phyloP scores from a whole-genome alignment of 2,329 filamentous ascomycete genomes.

The Xylariomycetidae sp. region DNA sequence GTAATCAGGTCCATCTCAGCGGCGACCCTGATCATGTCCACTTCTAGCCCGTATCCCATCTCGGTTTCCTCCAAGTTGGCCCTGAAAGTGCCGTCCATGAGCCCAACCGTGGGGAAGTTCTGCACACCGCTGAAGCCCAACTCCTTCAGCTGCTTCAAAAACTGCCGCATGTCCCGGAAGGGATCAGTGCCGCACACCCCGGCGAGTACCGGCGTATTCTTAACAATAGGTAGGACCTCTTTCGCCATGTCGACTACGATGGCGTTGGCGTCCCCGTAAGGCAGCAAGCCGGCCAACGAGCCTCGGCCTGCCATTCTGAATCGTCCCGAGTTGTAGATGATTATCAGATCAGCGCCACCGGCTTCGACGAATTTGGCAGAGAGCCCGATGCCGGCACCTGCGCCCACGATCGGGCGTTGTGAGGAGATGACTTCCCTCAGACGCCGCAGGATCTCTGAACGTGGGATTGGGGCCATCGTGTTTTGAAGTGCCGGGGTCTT shows the following conservation, averaged over 20 bases:
- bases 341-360: slow-evolving; percentile 64
- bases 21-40: slow-evolving; percentile 61
- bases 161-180: slow-evolving; percentile 57
- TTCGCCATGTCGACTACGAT: slow-evolving; percentile 66
- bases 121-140: slow-evolving; percentile 66
- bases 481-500: no score
- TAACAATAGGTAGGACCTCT: slow-evolving; percentile 63
- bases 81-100: slow-evolving; percentile 65
- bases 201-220: slow-evolving; percentile 61
- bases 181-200: slow-evolving; percentile 70
- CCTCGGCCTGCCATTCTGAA: slow-evolving; percentile 70
- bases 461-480: slow-evolving; percentile 47
- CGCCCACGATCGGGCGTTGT: slow-evolving; percentile 60
- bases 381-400: slow-evolving; percentile 65
- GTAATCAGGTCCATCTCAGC: slow-evolving; percentile 58
- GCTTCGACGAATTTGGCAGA: slow-evolving; percentile 67
- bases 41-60: slow-evolving; percentile 64
- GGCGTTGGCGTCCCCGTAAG: slow-evolving; percentile 66
- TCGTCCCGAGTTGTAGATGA: slow-evolving; percentile 68
- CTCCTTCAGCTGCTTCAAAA: slow-evolving; percentile 55
- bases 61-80: slow-evolving; percentile 66
- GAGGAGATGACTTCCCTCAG: slow-evolving; percentile 51
- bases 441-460: slow-evolving; percentile 49
- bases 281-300: slow-evolving; percentile 65
- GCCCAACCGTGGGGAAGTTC: slow-evolving; percentile 69